Conservation (phyloP, 108 stramenopile species). For the Conticribra guillardii region DNA sequence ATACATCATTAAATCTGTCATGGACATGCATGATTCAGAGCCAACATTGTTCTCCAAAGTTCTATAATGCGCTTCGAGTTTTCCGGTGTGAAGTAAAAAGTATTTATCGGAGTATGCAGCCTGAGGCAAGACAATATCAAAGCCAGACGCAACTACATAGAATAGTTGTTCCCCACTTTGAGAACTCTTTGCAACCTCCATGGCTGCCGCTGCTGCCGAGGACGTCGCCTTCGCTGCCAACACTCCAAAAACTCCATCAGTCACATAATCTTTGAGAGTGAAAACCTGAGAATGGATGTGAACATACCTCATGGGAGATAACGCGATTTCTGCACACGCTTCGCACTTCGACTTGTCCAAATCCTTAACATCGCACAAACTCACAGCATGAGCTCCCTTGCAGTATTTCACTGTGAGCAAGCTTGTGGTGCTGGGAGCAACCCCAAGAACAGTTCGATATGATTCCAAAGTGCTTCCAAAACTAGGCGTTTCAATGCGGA, state of each 20-base stretch:
- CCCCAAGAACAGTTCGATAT: constrained; percentile 80
- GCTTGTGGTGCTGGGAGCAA: constrained; percentile 68
- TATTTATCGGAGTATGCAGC: constrained; percentile 59
- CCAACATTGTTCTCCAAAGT: constrained; percentile 59
- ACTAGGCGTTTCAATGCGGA: constrained; percentile 59
- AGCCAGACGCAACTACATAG: constrained; percentile 65
- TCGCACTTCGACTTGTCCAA: constrained; percentile 48
- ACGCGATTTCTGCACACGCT: constrained; percentile 63
- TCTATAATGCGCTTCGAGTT: constrained; percentile 58
- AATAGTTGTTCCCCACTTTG: constrained; percentile 64
- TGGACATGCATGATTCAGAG: constrained; percentile 46
- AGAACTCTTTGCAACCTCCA: constrained; percentile 65
- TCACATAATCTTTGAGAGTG: constrained; percentile 79
- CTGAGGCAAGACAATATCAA: constrained; percentile 78
- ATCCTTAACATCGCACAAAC: constrained; percentile 28
- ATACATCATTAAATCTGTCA: constrained; percentile 58
- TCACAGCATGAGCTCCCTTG: constrained; percentile 58
- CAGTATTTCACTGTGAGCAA: constrained; percentile 72
- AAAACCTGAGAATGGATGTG: constrained; percentile 81
- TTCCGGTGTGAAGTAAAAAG: constrained; percentile 61
- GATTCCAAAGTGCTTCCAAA: constrained; percentile 40
- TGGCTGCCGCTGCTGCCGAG: constrained; percentile 76
- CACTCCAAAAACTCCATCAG: constrained; percentile 84
- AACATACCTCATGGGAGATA: constrained; percentile 83
- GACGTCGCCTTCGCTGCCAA: constrained; percentile 70